Percentiles rank a stretch among this genome's conserved stretches.
Evolutionary conservation across 495 filamentous ascomycete species (phyloP).

Genomic region (Neurospora cerealis): DNA sequence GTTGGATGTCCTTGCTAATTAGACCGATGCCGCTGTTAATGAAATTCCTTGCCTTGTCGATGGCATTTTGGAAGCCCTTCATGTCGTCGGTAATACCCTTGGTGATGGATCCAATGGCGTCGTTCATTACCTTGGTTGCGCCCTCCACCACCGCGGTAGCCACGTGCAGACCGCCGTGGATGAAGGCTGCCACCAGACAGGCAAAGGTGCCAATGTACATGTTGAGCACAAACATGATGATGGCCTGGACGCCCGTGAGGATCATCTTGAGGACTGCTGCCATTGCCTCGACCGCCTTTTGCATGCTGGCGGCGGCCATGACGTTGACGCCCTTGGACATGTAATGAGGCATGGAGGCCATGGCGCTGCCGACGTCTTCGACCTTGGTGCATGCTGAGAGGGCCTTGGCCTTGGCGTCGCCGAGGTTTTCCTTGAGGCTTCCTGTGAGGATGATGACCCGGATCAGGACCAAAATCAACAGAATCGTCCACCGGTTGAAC

Average conservation of each 20-base stretch:
- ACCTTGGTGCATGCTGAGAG: slow-evolving; percentile 81
- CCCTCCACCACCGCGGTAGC: slow-evolving; percentile 60
- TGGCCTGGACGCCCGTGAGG: slow-evolving; percentile 73
- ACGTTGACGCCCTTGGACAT: slow-evolving; percentile 81
- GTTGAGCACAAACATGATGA: slow-evolving; percentile 83
- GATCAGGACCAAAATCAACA: slow-evolving; percentile 74
- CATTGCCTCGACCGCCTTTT: slow-evolving; percentile 65
- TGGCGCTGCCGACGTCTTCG: slow-evolving; percentile 87
- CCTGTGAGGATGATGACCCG: slow-evolving; percentile 66
- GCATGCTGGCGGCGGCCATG: slow-evolving; percentile 65
- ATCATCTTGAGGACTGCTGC: slow-evolving; percentile 64
- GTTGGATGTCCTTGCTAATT: slow-evolving; percentile 11
- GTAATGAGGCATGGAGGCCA: slow-evolving; percentile 97
- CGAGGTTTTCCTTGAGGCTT: slow-evolving; percentile 61
- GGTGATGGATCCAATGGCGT: slow-evolving; percentile 55
- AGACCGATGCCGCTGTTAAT: too few relatives aligned
- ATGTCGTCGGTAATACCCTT: slow-evolving; percentile 48
- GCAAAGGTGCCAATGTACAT: slow-evolving; percentile 80
- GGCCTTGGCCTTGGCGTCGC: slow-evolving; percentile 65
- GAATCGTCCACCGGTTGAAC: slow-evolving; percentile 95
- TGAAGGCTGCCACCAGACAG: slow-evolving; percentile 73
- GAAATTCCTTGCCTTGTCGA: slow-evolving; percentile 35
- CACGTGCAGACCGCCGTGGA: slow-evolving; percentile 64
- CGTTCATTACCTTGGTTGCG: slow-evolving; percentile 62
- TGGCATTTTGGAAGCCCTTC: slow-evolving; percentile 42